Evolutionary conservation across 2,329 filamentous ascomycete genomes (phyloP).

Genomic region (Ceratocystis cacaofunesta): DNA sequence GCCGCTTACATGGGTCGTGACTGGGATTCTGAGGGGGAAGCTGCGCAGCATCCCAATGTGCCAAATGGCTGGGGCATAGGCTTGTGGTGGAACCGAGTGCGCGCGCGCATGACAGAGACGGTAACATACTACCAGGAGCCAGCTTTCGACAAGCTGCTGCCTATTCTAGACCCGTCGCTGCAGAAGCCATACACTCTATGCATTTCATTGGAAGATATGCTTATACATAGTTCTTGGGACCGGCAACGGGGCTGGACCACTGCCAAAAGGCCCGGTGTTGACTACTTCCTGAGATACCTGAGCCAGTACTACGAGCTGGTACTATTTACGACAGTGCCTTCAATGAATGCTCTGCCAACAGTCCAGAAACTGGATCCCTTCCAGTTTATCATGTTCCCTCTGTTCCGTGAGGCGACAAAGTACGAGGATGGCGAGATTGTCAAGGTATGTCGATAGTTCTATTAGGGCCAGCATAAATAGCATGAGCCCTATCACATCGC

Average conservation of each 20-base stretch:
- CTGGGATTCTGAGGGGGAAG: conserved; percentile 73
- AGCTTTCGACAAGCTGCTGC: conserved; percentile 83
- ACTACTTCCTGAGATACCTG: conserved; percentile 94
- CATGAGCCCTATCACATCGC: too few species aligned
- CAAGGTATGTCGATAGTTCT: conserved; percentile 45
- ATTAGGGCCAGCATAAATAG: too few species aligned
- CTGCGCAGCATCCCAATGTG: conserved; percentile 50
- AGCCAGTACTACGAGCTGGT: conserved; percentile 97
- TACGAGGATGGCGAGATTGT: conserved; percentile 93
- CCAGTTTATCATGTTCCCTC: conserved; percentile 85
- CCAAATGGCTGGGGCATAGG: conserved; percentile 64
- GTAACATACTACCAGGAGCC: conserved; percentile 93
- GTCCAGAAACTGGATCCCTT: conserved; percentile 90
- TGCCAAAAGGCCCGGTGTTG: conserved; percentile 84
- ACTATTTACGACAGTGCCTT: conserved; percentile 81
- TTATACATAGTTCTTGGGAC: conserved; percentile 89
- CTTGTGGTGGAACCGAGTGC: conserved; percentile 68
- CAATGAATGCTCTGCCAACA: conserved; percentile 69
- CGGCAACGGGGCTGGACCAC: conserved; percentile 89
- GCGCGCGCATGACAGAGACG: conserved; percentile 57
- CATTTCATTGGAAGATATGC: conserved; percentile 79
- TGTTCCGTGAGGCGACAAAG: conserved; percentile 92
- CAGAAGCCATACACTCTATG: conserved; percentile 85
- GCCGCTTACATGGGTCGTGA: conserved; percentile 70
- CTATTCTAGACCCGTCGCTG: conserved; percentile 62